phyloP scores from a whole-genome alignment of 192 early-diverging fungal genomes.

The Blastocladiella britannica region DNA sequence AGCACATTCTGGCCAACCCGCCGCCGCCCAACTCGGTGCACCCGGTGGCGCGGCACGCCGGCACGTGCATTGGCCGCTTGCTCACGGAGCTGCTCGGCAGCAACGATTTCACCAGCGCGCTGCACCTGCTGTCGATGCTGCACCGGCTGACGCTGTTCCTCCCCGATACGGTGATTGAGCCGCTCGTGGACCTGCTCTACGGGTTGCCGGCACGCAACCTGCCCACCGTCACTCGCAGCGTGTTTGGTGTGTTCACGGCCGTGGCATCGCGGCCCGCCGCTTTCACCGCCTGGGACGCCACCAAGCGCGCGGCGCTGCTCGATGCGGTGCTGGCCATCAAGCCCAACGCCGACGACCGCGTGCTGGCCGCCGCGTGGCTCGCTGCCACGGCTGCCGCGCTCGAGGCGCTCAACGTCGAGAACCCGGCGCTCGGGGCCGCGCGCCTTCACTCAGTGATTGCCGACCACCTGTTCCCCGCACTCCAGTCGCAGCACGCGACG shows the following conservation, averaged over 20 bases:
- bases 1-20: constrained; percentile 40
- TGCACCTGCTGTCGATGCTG: background rate
- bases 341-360: background rate
- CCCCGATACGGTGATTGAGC: background rate
- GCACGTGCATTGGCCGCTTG: background rate
- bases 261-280: background rate
- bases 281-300: background rate
- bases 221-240: background rate
- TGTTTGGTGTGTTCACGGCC: background rate
- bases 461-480: constrained; percentile 23
- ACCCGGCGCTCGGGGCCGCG: background rate
- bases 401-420: background rate
- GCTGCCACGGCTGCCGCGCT: background rate
- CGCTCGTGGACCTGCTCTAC: background rate
- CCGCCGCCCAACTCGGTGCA: constrained; percentile 50
- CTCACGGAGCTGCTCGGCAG: background rate
- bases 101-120: background rate
- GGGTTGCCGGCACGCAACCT: background rate
- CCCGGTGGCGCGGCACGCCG: constrained; percentile 32
- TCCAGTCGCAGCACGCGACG: constrained; percentile 36
- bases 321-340: background rate
- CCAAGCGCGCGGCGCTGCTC: background rate
- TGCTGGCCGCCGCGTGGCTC: background rate
- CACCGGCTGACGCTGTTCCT: background rate
- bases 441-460: background rate